Percentiles rank a stretch among this genome's conserved stretches.
Evolutionary conservation across 371 early-diverging fungal species (phyloP).

Genomic region (Mucor lusitanicus): DNA sequence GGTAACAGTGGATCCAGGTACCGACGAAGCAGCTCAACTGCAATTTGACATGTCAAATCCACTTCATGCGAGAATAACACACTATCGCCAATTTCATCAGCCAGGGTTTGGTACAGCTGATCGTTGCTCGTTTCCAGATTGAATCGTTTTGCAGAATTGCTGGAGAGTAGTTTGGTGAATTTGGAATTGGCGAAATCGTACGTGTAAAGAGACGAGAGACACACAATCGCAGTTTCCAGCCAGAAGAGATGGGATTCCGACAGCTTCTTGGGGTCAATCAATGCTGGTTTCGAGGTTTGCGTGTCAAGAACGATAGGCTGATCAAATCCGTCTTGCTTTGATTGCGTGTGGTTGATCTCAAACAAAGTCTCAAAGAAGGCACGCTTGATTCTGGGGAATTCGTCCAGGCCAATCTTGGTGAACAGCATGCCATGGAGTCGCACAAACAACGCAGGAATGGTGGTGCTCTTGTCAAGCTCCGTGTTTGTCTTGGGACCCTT

Average conservation of each 20-base stretch:
- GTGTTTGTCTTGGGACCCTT: neutral
- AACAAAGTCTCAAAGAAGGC: conserved; percentile 39
- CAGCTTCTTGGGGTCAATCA: neutral
- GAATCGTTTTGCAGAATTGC: conserved; percentile 3
- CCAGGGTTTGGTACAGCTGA: conserved; percentile 10
- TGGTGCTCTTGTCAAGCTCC: conserved; percentile 2
- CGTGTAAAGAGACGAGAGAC: conserved; percentile 54
- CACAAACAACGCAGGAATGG: conserved; percentile 48
- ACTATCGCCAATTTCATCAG: conserved; percentile 26
- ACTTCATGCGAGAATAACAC: conserved; percentile 34
- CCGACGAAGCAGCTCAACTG: conserved; percentile 31
- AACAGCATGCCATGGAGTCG: conserved; percentile 68
- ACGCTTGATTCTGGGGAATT: conserved; percentile 44
- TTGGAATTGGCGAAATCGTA: conserved; percentile 57
- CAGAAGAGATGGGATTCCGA: conserved; percentile 44
- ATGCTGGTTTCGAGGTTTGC: neutral
- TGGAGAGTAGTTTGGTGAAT: conserved; percentile 31
- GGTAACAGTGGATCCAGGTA: conserved; percentile 19
- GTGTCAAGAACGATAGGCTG: neutral
- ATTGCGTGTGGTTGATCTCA: conserved; percentile 6
- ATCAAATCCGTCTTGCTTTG: neutral
- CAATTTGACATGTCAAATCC: conserved; percentile 40
- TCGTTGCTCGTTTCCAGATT: conserved; percentile 1
- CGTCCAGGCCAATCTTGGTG: conserved; percentile 67
- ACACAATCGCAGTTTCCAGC: conserved; percentile 52